phyloP scores from a whole-genome alignment of 768 basidiomycete species.

The Amanita jacksonii region DNA sequence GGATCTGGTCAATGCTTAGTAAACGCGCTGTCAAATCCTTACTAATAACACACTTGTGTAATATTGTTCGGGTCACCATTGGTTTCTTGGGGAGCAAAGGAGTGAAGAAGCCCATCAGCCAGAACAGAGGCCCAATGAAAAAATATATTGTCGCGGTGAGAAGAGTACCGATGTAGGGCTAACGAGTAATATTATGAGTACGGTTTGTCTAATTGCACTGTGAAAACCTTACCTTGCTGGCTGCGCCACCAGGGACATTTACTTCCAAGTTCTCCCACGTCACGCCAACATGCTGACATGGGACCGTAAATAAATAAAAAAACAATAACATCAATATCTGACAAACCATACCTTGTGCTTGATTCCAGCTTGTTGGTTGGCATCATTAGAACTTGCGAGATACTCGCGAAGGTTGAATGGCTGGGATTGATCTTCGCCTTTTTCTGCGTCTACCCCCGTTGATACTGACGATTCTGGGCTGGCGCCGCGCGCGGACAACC shows the following conservation, averaged over 20 bases:
- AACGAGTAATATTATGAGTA: background rate
- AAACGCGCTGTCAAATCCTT: background rate
- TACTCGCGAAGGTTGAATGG: constrained; percentile 62
- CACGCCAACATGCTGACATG: constrained; percentile 51
- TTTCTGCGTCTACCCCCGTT: constrained; percentile 34
- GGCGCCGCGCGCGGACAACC: too few species aligned
- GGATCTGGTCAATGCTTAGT: constrained; percentile 27
- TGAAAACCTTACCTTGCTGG: constrained; percentile 38
- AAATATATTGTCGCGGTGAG: constrained; percentile 50
- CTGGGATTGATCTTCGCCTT: constrained; percentile 23
- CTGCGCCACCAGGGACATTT: constrained; percentile 42
- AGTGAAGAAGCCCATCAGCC: constrained; percentile 33
- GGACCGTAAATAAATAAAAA: too few species aligned
- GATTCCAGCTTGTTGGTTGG: constrained; percentile 54
- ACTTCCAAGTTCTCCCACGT: constrained; percentile 66
- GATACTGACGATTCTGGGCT: constrained; percentile 23
- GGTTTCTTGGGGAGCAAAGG: constrained; percentile 30
- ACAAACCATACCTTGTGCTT: constrained; percentile 41
- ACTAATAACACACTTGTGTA: constrained; percentile 38
- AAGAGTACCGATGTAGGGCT: constrained; percentile 55
- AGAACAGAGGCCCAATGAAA: constrained; percentile 40
- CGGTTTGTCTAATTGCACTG: background rate
- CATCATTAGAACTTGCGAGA: constrained; percentile 56
- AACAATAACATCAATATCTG: background rate
- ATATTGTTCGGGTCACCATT: constrained; percentile 38